These are phyloP conservation scores for Kondoa malvinella DNA, from an alignment of 768 basidiomycete genomes.

Conservation along the genomic window DNA sequence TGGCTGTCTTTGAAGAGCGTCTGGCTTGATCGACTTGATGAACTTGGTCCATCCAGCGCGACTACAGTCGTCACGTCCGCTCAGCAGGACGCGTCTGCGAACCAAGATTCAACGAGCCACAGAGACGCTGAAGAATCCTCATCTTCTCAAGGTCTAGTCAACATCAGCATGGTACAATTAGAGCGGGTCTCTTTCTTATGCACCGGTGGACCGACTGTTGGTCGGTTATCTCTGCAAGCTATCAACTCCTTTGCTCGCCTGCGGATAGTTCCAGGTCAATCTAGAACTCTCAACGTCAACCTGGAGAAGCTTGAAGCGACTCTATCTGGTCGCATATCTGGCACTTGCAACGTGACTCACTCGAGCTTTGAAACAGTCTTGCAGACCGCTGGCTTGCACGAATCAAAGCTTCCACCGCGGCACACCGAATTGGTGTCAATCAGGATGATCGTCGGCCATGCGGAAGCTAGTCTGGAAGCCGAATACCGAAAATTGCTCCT, in stretches of 20 bases:
- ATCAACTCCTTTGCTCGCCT: conserved; percentile 47
- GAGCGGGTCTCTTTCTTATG: too few species aligned
- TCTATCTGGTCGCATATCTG: conserved; percentile 47
- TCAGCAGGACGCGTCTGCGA: too few species aligned
- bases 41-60: conserved; percentile 46
- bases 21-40: conserved; percentile 76
- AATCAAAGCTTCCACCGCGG: background rate
- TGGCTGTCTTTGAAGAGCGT: conserved; percentile 88
- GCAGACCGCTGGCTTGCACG: background rate
- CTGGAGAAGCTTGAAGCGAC: conserved; percentile 41
- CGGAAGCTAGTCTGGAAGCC: conserved; percentile 9
- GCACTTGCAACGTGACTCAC: conserved; percentile 47
- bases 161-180: too few species aligned
- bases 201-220: too few species aligned
- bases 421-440: conserved; percentile 5
- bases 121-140: too few species aligned
- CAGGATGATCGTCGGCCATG: background rate
- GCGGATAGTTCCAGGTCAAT: conserved; percentile 46
- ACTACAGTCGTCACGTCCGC: conserved; percentile 22
- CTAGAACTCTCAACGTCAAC: conserved; percentile 47
- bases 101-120: too few species aligned
- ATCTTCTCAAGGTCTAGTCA: too few species aligned
- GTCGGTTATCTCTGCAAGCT: too few species aligned
- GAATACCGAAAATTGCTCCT: conserved; percentile 13
- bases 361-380: conserved; percentile 62